Evolutionary conservation across 139 green algal genomes (phyloP), one percentile per base, ranked within the genome.

Genomic region (Edaphochlamys debaryana): DNA sequence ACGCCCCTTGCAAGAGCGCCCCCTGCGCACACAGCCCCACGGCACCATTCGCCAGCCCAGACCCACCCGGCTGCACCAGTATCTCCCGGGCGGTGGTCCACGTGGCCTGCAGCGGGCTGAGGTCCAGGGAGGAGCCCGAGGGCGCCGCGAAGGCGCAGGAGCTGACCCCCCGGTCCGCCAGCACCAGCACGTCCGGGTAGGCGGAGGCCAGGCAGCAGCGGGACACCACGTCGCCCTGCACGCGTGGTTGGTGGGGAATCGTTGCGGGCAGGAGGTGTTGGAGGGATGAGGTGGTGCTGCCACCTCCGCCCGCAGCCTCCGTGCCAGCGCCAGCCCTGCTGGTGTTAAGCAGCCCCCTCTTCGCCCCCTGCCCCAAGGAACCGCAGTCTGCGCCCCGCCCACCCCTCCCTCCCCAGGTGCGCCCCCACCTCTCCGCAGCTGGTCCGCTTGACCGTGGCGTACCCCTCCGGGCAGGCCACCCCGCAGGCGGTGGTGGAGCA

Each of bases 141-240:
- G 41, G 41, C 40, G 23, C n/a, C 25, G 34, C 1, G 45, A 32
- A 68, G 42, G 42, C 7, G 68, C 63, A 85, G 20, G 20, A 62
- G 8, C 40, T 54, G 17, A 58, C 83, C 40, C 79, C 87, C 8
- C 84, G 73, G 69, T 89, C 84, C 23, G 80, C 75, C 29, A 88
- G 63, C 62, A 87, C 56, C 38, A 91, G 32, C 20, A 91, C 83
- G 15, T 91, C 87, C 13, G 87, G 83, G 62, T 88, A 91, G 45
- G 62, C 34, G 45, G 45, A 30, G 17, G 32, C 40, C 15, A 79
- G 73, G 79, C 87, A 91, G 62, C 87, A 91, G n/a, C 84, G 82
- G 45, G 45, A 68, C 27, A 41, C 6, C 20, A 32, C 38, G 7
- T 52, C 42, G 77, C 41, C n/a, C 45, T 78, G n/a, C n/a, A n/a